Evolutionary conservation across 2,329 filamentous ascomycete species (phyloP).

Genomic region (Colletotrichum sp.): DNA sequence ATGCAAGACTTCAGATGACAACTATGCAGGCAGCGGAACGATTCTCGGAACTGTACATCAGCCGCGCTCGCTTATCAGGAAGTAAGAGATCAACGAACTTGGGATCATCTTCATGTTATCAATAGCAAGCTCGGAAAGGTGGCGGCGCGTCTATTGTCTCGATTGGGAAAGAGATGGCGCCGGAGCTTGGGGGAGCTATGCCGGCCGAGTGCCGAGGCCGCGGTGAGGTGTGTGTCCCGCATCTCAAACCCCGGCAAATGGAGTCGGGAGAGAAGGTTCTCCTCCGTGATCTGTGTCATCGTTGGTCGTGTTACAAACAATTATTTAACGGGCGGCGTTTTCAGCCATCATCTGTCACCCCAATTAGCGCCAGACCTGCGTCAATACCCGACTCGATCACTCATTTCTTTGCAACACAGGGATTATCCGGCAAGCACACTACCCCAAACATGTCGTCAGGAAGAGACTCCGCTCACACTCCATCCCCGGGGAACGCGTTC

Average conservation of each 20-base stretch:
- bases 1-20: not conserved
- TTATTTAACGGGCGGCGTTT: not conserved
- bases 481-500: conserved; percentile 21
- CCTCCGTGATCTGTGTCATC: not conserved
- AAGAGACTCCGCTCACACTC: not conserved
- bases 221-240: not conserved
- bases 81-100: not conserved
- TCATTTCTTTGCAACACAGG: not conserved
- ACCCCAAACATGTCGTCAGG: not conserved
- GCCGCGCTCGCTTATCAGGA: not conserved
- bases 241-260: not conserved
- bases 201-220: not conserved
- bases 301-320: not conserved
- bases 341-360: not conserved
- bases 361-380: not conserved
- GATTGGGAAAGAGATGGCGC: conserved; percentile 3
- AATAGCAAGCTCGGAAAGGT: not conserved
- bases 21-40: not conserved
- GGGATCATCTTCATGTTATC: not conserved
- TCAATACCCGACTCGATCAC: not conserved
- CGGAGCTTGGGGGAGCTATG: not conserved
- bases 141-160: not conserved
- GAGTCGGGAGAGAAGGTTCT: not conserved
- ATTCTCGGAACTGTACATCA: not conserved
- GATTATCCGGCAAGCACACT: not conserved